These are phyloP conservation scores for Xerocomellus amylosporus DNA, from an alignment of 768 basidiomycete genomes.

Conservation along the genomic window DNA sequence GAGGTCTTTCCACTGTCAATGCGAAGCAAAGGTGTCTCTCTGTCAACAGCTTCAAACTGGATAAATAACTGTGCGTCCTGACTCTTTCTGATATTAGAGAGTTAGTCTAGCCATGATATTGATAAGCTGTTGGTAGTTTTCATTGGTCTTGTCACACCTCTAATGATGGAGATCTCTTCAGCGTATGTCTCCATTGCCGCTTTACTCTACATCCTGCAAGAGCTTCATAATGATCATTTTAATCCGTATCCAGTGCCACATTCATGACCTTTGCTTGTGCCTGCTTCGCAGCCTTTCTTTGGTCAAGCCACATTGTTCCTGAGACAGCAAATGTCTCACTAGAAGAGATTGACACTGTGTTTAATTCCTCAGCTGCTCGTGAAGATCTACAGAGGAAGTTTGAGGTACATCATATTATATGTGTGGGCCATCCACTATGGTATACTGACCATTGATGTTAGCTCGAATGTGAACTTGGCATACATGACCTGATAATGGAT, in stretches of 20 bases:
- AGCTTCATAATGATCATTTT: background rate
- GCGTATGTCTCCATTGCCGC: conserved; percentile 37
- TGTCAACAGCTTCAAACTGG: conserved; percentile 88
- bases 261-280: conserved; percentile 65
- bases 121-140: conserved; percentile 46
- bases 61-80: conserved; percentile 64
- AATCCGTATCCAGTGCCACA: conserved; percentile 46
- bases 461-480: conserved; percentile 58
- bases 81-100: background rate
- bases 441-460: conserved; percentile 21
- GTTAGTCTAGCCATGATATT: background rate
- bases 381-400: conserved; percentile 50
- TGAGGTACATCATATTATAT: conserved; percentile 41
- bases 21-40: conserved; percentile 76
- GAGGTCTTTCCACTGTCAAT: conserved; percentile 81
- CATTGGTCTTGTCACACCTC: conserved; percentile 71
- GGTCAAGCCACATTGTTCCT: conserved; percentile 67
- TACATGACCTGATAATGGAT: conserved; percentile 43
- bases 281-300: conserved; percentile 65
- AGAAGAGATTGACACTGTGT: conserved; percentile 73
- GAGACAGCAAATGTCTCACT: conserved; percentile 76
- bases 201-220: background rate
- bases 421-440: background rate
- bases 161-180: conserved; percentile 58
- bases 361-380: conserved; percentile 53